A percentile compares a stretch with the other conserved stretches of the same genome.
These are phyloP conservation scores for Barnettozyma californica DNA, from an alignment of 805 yeast genomes.

Conservation along the genomic window DNA sequence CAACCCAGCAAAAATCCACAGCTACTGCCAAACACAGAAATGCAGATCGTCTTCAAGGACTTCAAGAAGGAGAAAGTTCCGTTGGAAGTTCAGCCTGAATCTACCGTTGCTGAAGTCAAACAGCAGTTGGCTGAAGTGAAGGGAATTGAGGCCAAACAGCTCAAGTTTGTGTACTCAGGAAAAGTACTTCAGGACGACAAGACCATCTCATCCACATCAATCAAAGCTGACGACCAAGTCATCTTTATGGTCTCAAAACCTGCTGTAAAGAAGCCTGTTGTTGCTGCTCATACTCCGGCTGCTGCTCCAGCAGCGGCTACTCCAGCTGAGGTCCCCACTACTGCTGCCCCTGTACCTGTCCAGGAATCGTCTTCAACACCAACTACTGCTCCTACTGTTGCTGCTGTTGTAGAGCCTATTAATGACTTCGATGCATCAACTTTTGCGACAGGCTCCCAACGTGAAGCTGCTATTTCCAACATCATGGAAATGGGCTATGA, in stretches of 20 bases:
- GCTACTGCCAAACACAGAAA: slow-evolving; percentile 23
- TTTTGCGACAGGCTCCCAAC: slow-evolving; percentile 70
- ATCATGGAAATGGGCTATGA: slow-evolving; percentile 97
- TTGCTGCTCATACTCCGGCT: slow-evolving; percentile 21
- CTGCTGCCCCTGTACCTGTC: slow-evolving; percentile 15
- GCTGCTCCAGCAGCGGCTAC: slow-evolving; percentile 15
- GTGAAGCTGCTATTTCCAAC: slow-evolving; percentile 72
- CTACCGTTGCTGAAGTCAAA: slow-evolving; percentile 54
- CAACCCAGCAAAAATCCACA: not conserved
- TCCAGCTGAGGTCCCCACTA: slow-evolving; percentile 11
- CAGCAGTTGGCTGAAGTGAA: slow-evolving; percentile 64
- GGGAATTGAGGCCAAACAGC: slow-evolving; percentile 62
- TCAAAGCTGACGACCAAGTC: slow-evolving; percentile 81
- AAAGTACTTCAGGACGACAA: slow-evolving; percentile 77
- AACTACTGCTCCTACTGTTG: slow-evolving; percentile 15
- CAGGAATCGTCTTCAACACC: slow-evolving; percentile 15
- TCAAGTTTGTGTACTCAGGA: slow-evolving; percentile 89
- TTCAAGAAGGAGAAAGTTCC: slow-evolving; percentile 87
- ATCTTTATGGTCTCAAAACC: slow-evolving; percentile 77
- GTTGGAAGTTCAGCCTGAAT: slow-evolving; percentile 60
- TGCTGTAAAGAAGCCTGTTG: slow-evolving; percentile 21
- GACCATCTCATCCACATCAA: slow-evolving; percentile 61
- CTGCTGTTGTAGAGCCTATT: slow-evolving; percentile 14
- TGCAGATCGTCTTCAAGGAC: slow-evolving; percentile 84
- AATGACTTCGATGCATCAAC: slow-evolving; percentile 38